phyloP scores from a whole-genome alignment of 129 eudicot species.

The Flaveria linearis region DNA sequence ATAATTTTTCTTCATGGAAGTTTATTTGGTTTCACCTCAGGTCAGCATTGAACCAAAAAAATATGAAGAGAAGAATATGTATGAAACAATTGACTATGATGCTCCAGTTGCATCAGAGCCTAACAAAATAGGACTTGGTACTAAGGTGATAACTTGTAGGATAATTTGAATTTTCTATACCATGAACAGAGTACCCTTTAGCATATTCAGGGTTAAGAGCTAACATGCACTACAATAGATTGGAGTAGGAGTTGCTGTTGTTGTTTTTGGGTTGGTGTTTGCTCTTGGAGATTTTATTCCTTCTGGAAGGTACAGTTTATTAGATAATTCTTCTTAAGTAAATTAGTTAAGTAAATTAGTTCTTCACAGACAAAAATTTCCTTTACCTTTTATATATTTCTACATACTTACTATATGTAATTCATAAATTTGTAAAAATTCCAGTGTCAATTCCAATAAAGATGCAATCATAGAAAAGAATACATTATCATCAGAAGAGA shows the following conservation, averaged over 20 bases:
- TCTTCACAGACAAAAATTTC: conserved; percentile 2
- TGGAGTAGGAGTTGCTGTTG: conserved; percentile 90
- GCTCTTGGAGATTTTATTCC: conserved; percentile 98
- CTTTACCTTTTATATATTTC: conserved; percentile 8
- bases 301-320: conserved; percentile 65
- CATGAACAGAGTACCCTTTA: conserved; percentile 26
- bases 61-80: conserved; percentile 48
- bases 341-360: too few species aligned
- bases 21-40: conserved; percentile 34
- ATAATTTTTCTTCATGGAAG: neutral
- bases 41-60: conserved; percentile 83
- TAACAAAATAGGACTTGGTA: conserved; percentile 73
- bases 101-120: conserved; percentile 59
- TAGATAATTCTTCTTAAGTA: neutral
- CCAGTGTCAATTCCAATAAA: conserved; percentile 60
- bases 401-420: neutral
- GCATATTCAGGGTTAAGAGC: conserved; percentile 28
- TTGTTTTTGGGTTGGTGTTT: conserved; percentile 85
- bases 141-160: conserved; percentile 56
- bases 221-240: conserved; percentile 52
- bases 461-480: conserved; percentile 39
- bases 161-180: conserved; percentile 15
- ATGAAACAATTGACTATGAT: conserved; percentile 86
- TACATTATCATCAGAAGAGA: conserved; percentile 59
- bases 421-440: neutral